Evolutionary conservation across 192 early-diverging fungal species (phyloP), one percentile per base, ranked within the genome.

Genomic region (Coemansia guatemalensis): DNA sequence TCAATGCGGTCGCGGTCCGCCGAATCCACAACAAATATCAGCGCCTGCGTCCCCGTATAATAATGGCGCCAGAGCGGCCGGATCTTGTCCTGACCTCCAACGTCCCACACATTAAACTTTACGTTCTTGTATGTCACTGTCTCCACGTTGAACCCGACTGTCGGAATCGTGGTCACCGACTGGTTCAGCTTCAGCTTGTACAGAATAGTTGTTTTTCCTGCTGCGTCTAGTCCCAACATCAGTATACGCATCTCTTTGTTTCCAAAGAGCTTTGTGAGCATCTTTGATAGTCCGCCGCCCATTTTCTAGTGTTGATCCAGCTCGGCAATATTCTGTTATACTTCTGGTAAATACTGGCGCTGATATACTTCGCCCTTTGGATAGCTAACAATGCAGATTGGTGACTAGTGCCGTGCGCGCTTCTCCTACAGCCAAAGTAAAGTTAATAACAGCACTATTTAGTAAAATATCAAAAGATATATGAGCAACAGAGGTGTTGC

Each of bases 41-140:
- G 81, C 57, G 90, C 92, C 68, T 92, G 90, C 12, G 89, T 91
- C 11, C 90, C 90, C 17, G 88, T 88, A 61, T 90, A 92, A 81
- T 93, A 93, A 65, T 93, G 90, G 59, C 92, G 87, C 90, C 89
- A 91, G 41, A 93, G 73, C 14, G 89, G 89, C 59, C 93, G 85
- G 71, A 95, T 95, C 83, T 95, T 93, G 73, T 93, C 92, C 73
- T 93, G 92, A 58, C 93, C 93, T 54, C 93, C 93, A 5, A 95
- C 91, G 80, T 95, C 88, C 88, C 88, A 90, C 62, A 90, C 89
- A 60, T 87, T 89, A 58, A 90, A 90, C 81, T 87, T 88, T 56
- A 90, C 87, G 63, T 94, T 94, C 74, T 92, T 92, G 82, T 92
- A 94, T 47, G 86, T 87, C 14, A 94, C 91, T 12, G 88, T 88